A percentile compares a stretch with the other conserved stretches of the same genome.
These are phyloP conservation scores for Colletotrichum coccodes DNA, from an alignment of 2,329 filamentous ascomycete genomes.

Conservation along the genomic window DNA sequence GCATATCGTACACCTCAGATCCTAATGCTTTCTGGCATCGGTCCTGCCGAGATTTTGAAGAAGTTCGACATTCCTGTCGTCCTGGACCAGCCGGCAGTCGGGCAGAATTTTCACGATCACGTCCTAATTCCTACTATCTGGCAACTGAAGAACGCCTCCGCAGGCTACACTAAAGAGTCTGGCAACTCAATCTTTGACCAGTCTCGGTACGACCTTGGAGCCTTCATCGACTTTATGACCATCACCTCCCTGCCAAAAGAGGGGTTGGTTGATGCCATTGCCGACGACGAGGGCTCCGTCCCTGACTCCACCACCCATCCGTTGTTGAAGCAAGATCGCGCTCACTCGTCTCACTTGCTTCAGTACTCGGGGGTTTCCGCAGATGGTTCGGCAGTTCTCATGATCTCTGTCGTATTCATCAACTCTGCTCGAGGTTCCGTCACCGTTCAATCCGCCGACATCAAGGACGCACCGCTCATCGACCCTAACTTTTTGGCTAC, in stretches of 20 bases:
- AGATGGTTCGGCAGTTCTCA: constrained; percentile 7
- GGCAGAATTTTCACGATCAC: constrained; percentile 26
- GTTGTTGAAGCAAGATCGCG: constrained; percentile 40
- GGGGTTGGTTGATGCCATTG: constrained; percentile 42
- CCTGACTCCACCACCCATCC: constrained; percentile 42
- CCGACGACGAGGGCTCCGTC: constrained; percentile 45
- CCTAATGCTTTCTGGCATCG: constrained; percentile 17
- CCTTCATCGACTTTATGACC: constrained; percentile 49
- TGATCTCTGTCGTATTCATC: constrained; percentile 32
- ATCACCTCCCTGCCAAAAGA: constrained; percentile 40
- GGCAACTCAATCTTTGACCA: constrained; percentile 45
- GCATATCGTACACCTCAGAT: constrained; percentile 53
- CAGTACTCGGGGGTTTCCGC: constrained; percentile 5
- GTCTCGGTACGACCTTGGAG: constrained; percentile 46
- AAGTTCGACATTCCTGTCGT: background rate
- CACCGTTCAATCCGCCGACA: constrained; percentile 34
- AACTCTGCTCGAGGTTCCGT: constrained; percentile 42
- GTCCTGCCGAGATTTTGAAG: background rate
- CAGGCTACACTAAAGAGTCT: constrained; percentile 44
- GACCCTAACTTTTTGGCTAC: constrained; percentile 44
- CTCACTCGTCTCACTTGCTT: constrained; percentile 7
- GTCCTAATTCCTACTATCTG: constrained; percentile 41
- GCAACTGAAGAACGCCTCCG: constrained; percentile 43
- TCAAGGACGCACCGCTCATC: constrained; percentile 36
- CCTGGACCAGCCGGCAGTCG: background rate